Base-by-base conservation (phyloP, 2,329 filamentous ascomycete genomes). In the Dothistroma septosporum region DNA sequence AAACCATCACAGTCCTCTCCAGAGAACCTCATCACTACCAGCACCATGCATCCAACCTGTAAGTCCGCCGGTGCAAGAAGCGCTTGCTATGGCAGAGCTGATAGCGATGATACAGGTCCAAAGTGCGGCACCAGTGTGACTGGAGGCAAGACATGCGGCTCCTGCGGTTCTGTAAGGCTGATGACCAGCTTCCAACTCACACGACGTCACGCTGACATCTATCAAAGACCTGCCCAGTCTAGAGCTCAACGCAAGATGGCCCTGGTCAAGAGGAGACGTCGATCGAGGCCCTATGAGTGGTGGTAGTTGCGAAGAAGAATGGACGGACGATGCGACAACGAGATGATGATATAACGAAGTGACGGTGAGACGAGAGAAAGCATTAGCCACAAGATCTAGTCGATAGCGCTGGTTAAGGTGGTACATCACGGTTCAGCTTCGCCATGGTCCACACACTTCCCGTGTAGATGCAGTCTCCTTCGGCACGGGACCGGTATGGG, bases 81-180 rank as follows among this genome's bases (percentile, higher is more conserved):
- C 19, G 48, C 21, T 28, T n/a, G 2, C 14, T 19, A 9, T 3
- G 41, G 3, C 16, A n/a, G 16, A 35, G 32, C 57, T 59, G 44
- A 59, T 49, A n/a, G n/a, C 31, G 2, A 12, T 5, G n/a, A 33
- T 12, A 54, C 61, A 61, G 72, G 72, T 57, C 72, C 73, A 31
- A 73, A 73, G 61, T 74, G 73, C 69, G 66, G 66, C 57, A 66
- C 70, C 22, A 58, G 64, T 33, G 62, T 70, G 49, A 60, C 66
- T 35, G 65, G 69, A 44, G 67, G 67, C 48, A 74, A 74, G 69
- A 70, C 70, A 11, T 74, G 72, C 60, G 61, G 69, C 31, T 69
- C 68, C 31, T 73, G 71, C 62, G 71, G 71, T 55, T 67, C 71
- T 21, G 70, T 73, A 61, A 57, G 70, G 22, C 9, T 14, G 19